Evolutionary conservation across 192 early-diverging fungal genomes (phyloP), one percentile per base, ranked within the genome.

Genomic region (Paraglomus occultum): DNA sequence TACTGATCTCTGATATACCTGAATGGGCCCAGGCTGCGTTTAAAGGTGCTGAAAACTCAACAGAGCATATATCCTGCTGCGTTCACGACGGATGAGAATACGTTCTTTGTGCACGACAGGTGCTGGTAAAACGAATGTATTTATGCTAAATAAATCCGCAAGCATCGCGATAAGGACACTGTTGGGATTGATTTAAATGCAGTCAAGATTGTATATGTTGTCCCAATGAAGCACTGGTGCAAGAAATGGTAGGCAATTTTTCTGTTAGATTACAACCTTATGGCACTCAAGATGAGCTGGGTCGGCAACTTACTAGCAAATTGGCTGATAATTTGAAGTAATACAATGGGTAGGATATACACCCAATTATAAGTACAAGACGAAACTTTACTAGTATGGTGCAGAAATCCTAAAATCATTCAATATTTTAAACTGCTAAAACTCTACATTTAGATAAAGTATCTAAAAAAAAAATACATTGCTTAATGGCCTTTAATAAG

Each of bases 171-270:
- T 61, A 79, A 82, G 6, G 77, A 77, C 6, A 88, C 89, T 5
- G 92, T 90, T 15, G 66, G 77, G 3, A 87, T 97, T 55, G 84
- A 89, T 47, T 71, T 86, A 48, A 93, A 95, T 71, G 70, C 74
- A 0, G 97, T 99, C 86, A 99, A 99, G 80, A 95, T 99, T 76
- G 92, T 99, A 47, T 99, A 99, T 79, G 89, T 99, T 79, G 97
- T 95, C 10, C 97, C 97, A 14, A 99, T 99, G 97, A 99, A 99
- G 97, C 97, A 8, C 82, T 99, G 63, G 97, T 98, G n/a, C 89
- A 92, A 50, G 97, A 99, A 85, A 93, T 99, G 91, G 95, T 96
- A 8, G 90, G 88, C 17, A 95, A 94, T 73, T 96, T 99, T 74
- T 75, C 80, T 17, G 72, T 68, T 42, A 87, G 97, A 18, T 79